Evolutionary conservation across 2,329 filamentous ascomycete genomes (phyloP), one percentile per base, ranked within the genome.

Genomic region (Rhynchosporium secalis): DNA sequence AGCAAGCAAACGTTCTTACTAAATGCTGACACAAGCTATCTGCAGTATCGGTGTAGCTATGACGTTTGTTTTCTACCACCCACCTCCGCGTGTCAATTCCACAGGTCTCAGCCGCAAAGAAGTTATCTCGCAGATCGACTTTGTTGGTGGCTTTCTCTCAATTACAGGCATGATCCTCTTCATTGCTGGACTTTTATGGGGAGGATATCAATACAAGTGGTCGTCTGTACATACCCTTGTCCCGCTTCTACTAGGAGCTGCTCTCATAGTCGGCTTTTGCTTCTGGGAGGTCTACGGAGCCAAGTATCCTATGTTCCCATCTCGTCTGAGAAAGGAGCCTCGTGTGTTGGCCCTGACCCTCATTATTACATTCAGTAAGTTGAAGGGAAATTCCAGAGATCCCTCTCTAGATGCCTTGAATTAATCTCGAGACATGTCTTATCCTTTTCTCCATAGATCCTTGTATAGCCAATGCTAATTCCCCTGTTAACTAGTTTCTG

Each of bases 191-290:
- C 67, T 81, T 36, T 73, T 78, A 31, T 87, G 85, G 83, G 85
- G 84, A 29, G 86, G 85, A 1, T 80, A 80, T 47, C 71, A 73
- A 60, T 84, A 85, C 65, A 68, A 78, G 0, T 88, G 85, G 85
- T 71, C 77, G 1, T 84, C 82, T 0, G 73, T 76, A 0, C 80
- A 83, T 64, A 82, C 86, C 8, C 78, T 87, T 49, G 77, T 76
- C 0, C 82, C 84, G 0, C 69, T 88, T 1, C 72, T 83, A 1
- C 70, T 85, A 2, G 86, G 86, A 6, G 63, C 62, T 31, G 47
- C 75, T 1, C 70, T 80, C 5, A 78, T 79, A n/a, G 72, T 79
- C 45, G 77, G 73, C 0, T 85, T 85, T 59, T 75, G 81, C 33
- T 62, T 83, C 2, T 85, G 82, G 81, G 79, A 83, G 64, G 78